Evolutionary conservation across 495 filamentous ascomycete species (phyloP), one percentile per base, ranked within the genome.

Genomic region (Tuber aestivum): DNA sequence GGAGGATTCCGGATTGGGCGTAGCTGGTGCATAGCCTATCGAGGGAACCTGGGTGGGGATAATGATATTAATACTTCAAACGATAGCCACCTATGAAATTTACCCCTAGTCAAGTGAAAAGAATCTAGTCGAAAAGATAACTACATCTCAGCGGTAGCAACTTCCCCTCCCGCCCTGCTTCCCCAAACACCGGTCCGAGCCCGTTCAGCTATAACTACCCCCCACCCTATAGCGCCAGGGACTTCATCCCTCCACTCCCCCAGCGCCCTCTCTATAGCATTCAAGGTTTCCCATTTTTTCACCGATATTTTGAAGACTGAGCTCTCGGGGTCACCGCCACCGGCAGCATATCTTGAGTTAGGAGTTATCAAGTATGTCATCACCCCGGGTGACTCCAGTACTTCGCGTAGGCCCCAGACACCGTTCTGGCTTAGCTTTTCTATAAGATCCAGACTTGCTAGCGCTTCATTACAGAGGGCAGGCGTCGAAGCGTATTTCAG

Each of bases 71-170:
- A 18, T 65, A 8, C 12, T 7, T 65, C 27, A 65, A 65, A 18
- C 27, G 56, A 65, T 35, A 65, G 12, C 4, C 56, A 14, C 50
- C 50, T 61, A 18, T 65, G 56, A 16, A 65, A 65, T 65, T 65
- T 65, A 20, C 56, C 27, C 27, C 56, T 18, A 35, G 56, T 20
- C 9, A 35, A 32, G 12, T 18, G 56, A 18, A 35, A 35, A 35
- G 10, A 10, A 12, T 20, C 12, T 18, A 35, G 56, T 32, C 0
- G 23, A 35, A 65, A 65, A 35, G 18, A 9, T 50, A 35, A 18
- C 74, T 75, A 81, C 75, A 81, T 78, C 65, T 78, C 79, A 72
- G 75, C 73, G 18, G 79, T 81, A 16, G 79, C 79, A 16, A 81
- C 75, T 71, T 81, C 79, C 65, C 75, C 80, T 37, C 72, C 79